Base-by-base conservation (phyloP, 768 basidiomycete species). In the Dentipellis sp. region DNA sequence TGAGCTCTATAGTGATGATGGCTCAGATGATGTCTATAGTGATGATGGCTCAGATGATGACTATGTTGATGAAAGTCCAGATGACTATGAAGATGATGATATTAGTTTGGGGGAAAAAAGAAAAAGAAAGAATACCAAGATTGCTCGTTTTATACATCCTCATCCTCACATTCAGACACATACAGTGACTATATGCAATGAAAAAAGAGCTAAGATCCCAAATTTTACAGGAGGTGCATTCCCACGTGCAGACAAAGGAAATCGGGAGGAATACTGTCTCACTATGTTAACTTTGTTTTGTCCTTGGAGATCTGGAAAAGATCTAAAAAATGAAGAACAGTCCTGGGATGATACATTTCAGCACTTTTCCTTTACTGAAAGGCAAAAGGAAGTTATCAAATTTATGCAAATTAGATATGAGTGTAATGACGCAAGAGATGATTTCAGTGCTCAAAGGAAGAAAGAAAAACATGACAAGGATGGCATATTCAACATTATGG, bases 391-490 rank as follows among this genome's bases (percentile, higher is more conserved):
- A n/a, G 21, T 66, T 0, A 72, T 73, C 51, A 50, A 57, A 14
- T 69, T 70, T 52, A 65, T 72, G 23, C 66, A 72, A 56, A 35
- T 74, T 1, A 34, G 52, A n/a, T 72, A 73, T 60, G 71, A 74
- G 51, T 73, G 72, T 53, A 52, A 68, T 6, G 70, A 74, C 65
- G 66, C 67, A 2, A 45, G 67, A 22, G 72, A 74, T 59, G 71
- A 72, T 49, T 70, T 59, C 57, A 38, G 59, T 39, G 59, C 65
- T 34, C 62, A 66, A 56, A 22, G 58, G 59, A 56, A 51, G 23
- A 34, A 34, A 21, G 35, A 50, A 9, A 19, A 35, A 1, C 10
- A 7, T 7, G 12, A 29, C 10, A 51, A 52, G 14, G n/a, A 16
- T 38, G 12, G 10, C n/a, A 16, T 16, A 12, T 29, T n/a, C 12